These are phyloP conservation scores for Yamadazyma takamatsuzukensis DNA, from an alignment of 805 yeast genomes.

Conservation along the genomic window DNA sequence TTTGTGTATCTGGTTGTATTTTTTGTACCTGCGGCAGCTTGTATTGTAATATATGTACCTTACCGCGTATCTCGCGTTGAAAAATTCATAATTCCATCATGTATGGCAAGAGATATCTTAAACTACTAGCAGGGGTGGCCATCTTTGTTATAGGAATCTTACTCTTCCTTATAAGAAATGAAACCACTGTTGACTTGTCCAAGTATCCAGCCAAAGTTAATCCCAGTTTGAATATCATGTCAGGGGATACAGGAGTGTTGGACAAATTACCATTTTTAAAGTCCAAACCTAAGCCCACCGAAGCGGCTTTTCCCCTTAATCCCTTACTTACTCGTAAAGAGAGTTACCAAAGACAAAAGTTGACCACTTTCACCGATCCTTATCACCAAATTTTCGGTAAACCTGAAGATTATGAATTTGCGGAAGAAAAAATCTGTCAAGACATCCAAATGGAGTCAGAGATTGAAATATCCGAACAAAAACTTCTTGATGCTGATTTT, in stretches of 20 bases:
- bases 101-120: slow-evolving; percentile 11
- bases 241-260: slow-evolving; percentile 1
- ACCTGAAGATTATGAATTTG: slow-evolving; percentile 9
- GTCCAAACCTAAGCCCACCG: background rate
- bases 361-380: slow-evolving; percentile 19
- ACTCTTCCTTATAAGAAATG: slow-evolving; percentile 4
- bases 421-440: slow-evolving; percentile 13
- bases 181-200: slow-evolving; percentile 3
- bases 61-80: too few relatives aligned
- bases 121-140: slow-evolving; percentile 10
- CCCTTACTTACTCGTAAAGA: slow-evolving; percentile 6
- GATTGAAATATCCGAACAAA: slow-evolving; percentile 13
- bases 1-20: too few relatives aligned
- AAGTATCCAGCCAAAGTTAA: slow-evolving; percentile 4
- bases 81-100: slow-evolving; percentile 1
- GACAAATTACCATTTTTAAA: slow-evolving; percentile 3
- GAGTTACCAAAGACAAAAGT: slow-evolving; percentile 2
- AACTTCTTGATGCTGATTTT: slow-evolving; percentile 16
- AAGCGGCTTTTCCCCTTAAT: slow-evolving; percentile 8
- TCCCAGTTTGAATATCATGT: slow-evolving; percentile 5
- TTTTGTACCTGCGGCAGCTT: too few relatives aligned
- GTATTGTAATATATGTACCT: too few relatives aligned
- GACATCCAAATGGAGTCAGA: slow-evolving; percentile 10
- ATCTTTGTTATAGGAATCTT: slow-evolving; percentile 1
- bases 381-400: slow-evolving; percentile 5